phyloP scores from a whole-genome alignment of 2,329 filamentous ascomycete genomes.

The Pseudogymnoascus sp. region DNA sequence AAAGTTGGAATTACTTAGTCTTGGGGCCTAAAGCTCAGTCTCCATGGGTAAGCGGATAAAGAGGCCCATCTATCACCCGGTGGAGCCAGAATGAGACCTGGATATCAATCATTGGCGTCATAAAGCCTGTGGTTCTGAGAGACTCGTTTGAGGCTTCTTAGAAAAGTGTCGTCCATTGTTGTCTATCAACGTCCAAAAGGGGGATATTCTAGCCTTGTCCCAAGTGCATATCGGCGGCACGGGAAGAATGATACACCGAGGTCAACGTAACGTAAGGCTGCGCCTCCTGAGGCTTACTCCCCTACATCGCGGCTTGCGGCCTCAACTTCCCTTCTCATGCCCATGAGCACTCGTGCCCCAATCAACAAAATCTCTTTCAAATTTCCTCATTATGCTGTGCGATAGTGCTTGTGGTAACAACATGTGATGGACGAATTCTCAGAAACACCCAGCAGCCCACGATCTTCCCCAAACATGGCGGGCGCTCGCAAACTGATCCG shows the following conservation, averaged over 20 bases:
- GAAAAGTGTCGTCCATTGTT: neutral
- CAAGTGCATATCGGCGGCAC: neutral
- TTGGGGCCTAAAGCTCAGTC: neutral
- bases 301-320: neutral
- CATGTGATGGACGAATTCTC: conserved; percentile 1
- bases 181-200: neutral
- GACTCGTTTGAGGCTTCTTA: too few species aligned
- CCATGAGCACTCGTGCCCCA: conserved; percentile 1
- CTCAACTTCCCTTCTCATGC: neutral
- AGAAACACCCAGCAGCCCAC: neutral
- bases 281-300: conserved; percentile 2
- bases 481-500: conserved; percentile 26
- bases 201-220: neutral
- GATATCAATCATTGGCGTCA: neutral
- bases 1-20: neutral
- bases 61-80: neutral
- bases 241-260: neutral
- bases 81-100: neutral
- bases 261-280: neutral
- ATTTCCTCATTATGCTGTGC: neutral
- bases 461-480: neutral
- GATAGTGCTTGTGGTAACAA: neutral
- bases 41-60: neutral
- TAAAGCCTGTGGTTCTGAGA: neutral
- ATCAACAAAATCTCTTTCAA: neutral